These are phyloP conservation scores for Cyanidiococcus yangmingshanensis DNA, from an alignment of 23 red algal species.

Conservation along the genomic window DNA sequence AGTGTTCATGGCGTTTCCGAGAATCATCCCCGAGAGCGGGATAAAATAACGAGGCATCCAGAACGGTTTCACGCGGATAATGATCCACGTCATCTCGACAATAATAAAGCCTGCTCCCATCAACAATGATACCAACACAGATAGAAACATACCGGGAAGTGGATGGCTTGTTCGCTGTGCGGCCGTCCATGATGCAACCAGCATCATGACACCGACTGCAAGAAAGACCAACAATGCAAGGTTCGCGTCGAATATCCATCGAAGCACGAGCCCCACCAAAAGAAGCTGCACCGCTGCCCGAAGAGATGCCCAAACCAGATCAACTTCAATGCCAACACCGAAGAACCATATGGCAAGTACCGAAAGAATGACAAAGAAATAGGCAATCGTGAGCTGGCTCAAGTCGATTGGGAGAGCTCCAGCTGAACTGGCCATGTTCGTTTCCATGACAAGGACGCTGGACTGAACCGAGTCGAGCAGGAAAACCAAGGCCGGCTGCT, in stretches of 20 bases:
- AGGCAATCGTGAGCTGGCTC: background rate
- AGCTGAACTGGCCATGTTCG: background rate
- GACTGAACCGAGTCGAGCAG: no score
- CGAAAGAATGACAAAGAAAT: background rate
- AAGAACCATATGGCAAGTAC: constrained; percentile 12
- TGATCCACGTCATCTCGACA: constrained; percentile 21
- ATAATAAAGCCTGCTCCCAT: constrained; percentile 26
- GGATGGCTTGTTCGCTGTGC: constrained; percentile 34
- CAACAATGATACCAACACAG: constrained; percentile 26
- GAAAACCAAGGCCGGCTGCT: no score
- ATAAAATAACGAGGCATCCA: constrained; percentile 69
- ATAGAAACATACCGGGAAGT: constrained; percentile 25
- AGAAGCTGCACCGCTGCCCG: constrained; percentile 62
- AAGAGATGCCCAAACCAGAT: constrained; percentile 40
- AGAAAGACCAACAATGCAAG: constrained; percentile 30
- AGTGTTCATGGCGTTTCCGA: constrained; percentile 65
- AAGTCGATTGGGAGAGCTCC: background rate
- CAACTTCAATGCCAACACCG: constrained; percentile 41
- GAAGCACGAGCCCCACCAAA: constrained; percentile 56
- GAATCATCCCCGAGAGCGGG: constrained; percentile 74
- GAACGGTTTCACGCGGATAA: constrained; percentile 41
- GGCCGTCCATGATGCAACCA: constrained; percentile 52
- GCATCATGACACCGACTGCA: constrained; percentile 52
- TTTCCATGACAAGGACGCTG: no score
- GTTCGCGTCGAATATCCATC: constrained; percentile 54